Evolutionary conservation across 441 rosid genomes (phyloP).

Genomic region (Sinapis alba): DNA sequence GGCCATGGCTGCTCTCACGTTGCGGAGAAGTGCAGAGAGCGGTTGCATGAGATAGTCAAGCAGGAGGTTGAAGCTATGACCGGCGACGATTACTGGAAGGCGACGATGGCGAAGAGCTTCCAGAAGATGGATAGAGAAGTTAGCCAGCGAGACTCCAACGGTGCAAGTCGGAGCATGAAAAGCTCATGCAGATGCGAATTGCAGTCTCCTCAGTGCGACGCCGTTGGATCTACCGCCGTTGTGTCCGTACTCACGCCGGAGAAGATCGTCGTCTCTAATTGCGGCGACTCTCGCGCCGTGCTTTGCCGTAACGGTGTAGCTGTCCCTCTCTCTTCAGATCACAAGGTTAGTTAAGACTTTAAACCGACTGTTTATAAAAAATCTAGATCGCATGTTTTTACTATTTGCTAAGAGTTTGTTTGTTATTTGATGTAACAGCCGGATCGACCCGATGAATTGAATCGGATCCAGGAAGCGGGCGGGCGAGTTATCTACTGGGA

Average conservation of each 20-base stretch:
- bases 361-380: neutral
- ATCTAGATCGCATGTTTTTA: neutral
- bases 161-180: conserved; percentile 18
- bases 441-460: conserved; percentile 87
- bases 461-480: conserved; percentile 74
- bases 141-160: conserved; percentile 30
- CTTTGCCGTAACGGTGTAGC: conserved; percentile 80
- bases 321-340: conserved; percentile 76
- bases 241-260: conserved; percentile 73
- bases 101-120: conserved; percentile 61
- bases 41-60: conserved; percentile 74
- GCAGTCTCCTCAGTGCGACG: conserved; percentile 81
- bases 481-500: conserved; percentile 97
- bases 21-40: conserved; percentile 74
- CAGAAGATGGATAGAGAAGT: conserved; percentile 74
- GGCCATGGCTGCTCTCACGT: conserved; percentile 99
- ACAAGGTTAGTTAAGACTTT: conserved; percentile 58
- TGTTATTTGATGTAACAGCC: conserved; percentile 48
- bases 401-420: neutral
- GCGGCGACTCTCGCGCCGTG: conserved; percentile 94
- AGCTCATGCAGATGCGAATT: conserved; percentile 75
- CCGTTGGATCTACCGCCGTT: conserved; percentile 94
- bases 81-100: conserved; percentile 56
- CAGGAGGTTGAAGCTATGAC: conserved; percentile 50
- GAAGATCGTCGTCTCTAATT: conserved; percentile 73